Evolutionary conservation across 2,329 filamentous ascomycete species (phyloP), one percentile per base, ranked within the genome.

Genomic region (Phialemoniopsis sp.): DNA sequence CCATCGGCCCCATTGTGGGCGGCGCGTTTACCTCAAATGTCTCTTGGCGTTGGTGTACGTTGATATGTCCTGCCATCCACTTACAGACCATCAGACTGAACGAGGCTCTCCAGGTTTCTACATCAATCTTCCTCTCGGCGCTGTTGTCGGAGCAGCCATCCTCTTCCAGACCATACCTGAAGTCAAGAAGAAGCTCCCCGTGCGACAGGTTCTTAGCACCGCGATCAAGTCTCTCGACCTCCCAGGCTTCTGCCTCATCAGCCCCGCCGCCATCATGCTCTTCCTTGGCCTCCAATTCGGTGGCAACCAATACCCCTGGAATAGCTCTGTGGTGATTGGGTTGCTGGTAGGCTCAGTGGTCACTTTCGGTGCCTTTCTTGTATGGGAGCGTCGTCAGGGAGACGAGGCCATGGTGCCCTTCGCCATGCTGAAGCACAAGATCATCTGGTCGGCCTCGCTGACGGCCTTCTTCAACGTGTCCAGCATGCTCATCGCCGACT

Each of bases 1-100:
- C 66, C 1, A 40, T 60, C 1, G 76, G 73, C 0, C 73, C 73
- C 2, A 47, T 78, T 7, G 48, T 73, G 16, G 70, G 70, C 15
- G 64, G 68, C 39, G 50, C 57, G 15, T 60, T 69, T 10, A 67
- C 64, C 0, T 49, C 58, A 7, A 59, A 61, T 37, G 44, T 54
- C 1, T 63, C 58, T 3, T 73, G 69, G 69, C 57, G 68, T 33
- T 71, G 67, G 67, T 68, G 64, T n/a, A n/a, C n/a, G n/a, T n/a
- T n/a, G n/a, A n/a, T n/a, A n/a, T n/a, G n/a, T n/a, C n/a, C n/a
- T n/a, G n/a, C n/a, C n/a, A n/a, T n/a, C n/a, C n/a, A n/a, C n/a
- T n/a, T n/a, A n/a, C n/a, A n/a, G n/a, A n/a, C n/a, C n/a, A n/a
- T n/a, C n/a, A n/a, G n/a, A n/a, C n/a, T n/a, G n/a, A n/a, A n/a